phyloP scores from a whole-genome alignment of 129 eudicot species.

The Glebionis coronaria region DNA sequence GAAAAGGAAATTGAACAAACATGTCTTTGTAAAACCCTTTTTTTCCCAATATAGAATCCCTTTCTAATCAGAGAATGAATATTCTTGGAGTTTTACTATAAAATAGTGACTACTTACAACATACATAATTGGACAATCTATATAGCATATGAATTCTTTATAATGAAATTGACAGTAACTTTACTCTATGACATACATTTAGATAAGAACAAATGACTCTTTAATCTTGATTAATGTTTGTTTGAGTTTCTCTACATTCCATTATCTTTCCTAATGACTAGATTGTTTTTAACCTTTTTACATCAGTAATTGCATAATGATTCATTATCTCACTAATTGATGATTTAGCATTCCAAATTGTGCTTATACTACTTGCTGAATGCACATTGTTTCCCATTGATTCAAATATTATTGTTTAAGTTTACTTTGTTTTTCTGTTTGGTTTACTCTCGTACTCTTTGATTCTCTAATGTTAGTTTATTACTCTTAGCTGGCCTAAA shows the following conservation, averaged over 20 bases:
- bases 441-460: conserved; percentile 20
- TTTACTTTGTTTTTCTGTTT: conserved; percentile 14
- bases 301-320: conserved; percentile 29
- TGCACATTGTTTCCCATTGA: conserved; percentile 33
- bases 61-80: too few relatives aligned
- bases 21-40: too few relatives aligned
- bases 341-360: conserved; percentile 39
- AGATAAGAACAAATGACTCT: conserved; percentile 28
- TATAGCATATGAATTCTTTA: too few relatives aligned
- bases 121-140: too few relatives aligned
- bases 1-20: too few relatives aligned
- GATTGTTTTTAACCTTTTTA: conserved; percentile 10
- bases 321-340: conserved; percentile 33
- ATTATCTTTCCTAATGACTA: conserved; percentile 16
- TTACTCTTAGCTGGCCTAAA: conserved; percentile 29
- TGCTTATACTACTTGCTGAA: conserved; percentile 25
- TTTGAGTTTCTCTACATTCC: not conserved
- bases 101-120: too few relatives aligned
- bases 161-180: too few relatives aligned
- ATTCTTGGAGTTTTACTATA: too few relatives aligned
- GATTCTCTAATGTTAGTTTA: conserved; percentile 2
- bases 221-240: not conserved
- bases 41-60: too few relatives aligned
- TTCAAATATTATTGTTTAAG: conserved; percentile 9
- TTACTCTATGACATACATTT: not conserved